These are phyloP conservation scores for Penicillium taxi DNA, from an alignment of 495 filamentous ascomycete genomes.

Conservation along the genomic window DNA sequence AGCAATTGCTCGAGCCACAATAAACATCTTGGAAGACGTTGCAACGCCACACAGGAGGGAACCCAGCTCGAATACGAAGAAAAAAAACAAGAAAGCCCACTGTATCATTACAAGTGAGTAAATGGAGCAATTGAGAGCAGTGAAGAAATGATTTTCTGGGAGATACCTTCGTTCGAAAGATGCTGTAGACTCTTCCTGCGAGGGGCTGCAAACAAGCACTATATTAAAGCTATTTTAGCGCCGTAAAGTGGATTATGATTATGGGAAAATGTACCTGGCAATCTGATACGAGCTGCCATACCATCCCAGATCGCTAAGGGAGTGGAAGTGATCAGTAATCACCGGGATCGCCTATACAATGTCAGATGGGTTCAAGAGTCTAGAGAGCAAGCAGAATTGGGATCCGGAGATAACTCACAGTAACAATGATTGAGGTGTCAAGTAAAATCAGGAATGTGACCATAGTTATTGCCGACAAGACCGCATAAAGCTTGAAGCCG, in stretches of 20 bases:
- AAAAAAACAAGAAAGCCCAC: constrained; percentile 29
- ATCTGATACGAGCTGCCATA: constrained; percentile 41
- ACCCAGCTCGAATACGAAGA: constrained; percentile 36
- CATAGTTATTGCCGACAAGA: constrained; percentile 8
- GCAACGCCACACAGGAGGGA: constrained; percentile 39
- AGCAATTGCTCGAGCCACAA: constrained; percentile 38
- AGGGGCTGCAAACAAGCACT: constrained; percentile 40
- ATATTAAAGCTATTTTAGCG: background rate
- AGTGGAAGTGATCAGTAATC: constrained; percentile 39
- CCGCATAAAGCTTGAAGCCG: constrained; percentile 8
- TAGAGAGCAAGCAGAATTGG: background rate
- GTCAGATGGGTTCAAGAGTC: background rate
- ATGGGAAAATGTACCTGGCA: constrained; percentile 26
- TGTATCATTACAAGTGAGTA: constrained; percentile 6
- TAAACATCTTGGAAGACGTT: constrained; percentile 35
- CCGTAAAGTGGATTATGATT: background rate
- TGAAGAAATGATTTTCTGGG: background rate
- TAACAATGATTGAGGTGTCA: constrained; percentile 15
- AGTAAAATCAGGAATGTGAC: constrained; percentile 15
- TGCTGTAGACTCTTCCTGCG: constrained; percentile 39
- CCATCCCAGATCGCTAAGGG: constrained; percentile 38
- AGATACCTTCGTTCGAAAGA: constrained; percentile 35
- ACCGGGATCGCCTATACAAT: constrained; percentile 27
- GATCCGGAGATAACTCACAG: constrained; percentile 4
- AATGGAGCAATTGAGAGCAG: background rate